Percentiles rank a stretch among this genome's conserved stretches.
Evolutionary conservation across 495 filamentous ascomycete genomes (phyloP).

Genomic region (Xylaria longipes): DNA sequence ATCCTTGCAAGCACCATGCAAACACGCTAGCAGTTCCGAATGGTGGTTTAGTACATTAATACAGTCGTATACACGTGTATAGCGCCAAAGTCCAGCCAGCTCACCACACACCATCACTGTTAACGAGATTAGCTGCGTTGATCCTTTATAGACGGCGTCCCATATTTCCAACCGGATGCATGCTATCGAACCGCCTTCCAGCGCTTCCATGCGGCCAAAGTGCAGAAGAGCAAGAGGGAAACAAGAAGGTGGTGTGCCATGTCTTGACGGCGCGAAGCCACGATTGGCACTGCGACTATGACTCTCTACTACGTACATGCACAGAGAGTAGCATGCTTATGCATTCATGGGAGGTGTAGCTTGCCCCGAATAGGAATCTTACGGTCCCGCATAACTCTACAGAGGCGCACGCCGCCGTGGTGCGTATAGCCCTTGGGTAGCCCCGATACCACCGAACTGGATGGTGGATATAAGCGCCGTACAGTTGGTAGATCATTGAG

Average conservation of each 20-base stretch:
- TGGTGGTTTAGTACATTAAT: conserved; percentile 26
- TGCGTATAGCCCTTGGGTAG: conserved; percentile 14
- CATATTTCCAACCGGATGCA: conserved; percentile 10
- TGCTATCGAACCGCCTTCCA: conserved; percentile 1
- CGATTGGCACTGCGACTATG: conserved; percentile 19
- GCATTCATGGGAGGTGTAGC: conserved; percentile 20
- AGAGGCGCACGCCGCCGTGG: conserved; percentile 17
- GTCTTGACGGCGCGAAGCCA: conserved; percentile 24
- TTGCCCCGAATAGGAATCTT: conserved; percentile 27
- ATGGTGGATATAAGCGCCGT: not conserved
- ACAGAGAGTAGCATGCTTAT: conserved; percentile 24
- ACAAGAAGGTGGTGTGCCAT: conserved; percentile 19
- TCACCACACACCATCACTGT: conserved; percentile 12
- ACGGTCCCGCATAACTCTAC: conserved; percentile 13
- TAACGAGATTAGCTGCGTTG: conserved; percentile 13
- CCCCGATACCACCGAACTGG: conserved; percentile 6
- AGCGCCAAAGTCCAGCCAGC: conserved; percentile 15
- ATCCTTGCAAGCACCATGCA: conserved; percentile 23
- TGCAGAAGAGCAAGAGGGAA: not conserved
- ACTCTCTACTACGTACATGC: conserved; percentile 13
- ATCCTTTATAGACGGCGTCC: not conserved
- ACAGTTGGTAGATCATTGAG: not conserved
- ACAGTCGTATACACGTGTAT: conserved; percentile 16
- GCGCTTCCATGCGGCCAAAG: conserved; percentile 3
- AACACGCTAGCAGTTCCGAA: conserved; percentile 28